phyloP scores from a whole-genome alignment of 192 early-diverging fungal species.

The Mortierella antarctica region DNA sequence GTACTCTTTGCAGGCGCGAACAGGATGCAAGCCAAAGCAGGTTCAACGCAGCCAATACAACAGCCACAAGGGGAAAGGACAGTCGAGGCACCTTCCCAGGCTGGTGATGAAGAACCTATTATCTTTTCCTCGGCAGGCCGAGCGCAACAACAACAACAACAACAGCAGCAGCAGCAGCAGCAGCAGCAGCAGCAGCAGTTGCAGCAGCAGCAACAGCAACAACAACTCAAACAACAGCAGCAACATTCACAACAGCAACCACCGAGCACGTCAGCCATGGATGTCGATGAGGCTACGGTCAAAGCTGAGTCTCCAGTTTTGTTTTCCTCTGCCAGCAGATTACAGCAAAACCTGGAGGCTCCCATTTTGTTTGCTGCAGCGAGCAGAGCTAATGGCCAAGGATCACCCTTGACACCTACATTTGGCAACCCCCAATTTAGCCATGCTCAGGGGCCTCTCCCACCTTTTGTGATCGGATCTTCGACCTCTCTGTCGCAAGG shows the following conservation, averaged over 20 bases:
- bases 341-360: constrained; percentile 14
- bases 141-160: constrained; percentile 16
- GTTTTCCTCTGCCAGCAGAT: constrained; percentile 25
- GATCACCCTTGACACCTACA: constrained; percentile 1
- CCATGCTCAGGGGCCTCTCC: neutral
- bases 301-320: constrained; percentile 23
- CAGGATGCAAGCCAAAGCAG: constrained; percentile 12
- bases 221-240: constrained; percentile 8
- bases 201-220: neutral
- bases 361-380: constrained; percentile 43
- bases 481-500: neutral
- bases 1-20: constrained; percentile 30
- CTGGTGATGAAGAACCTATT: constrained; percentile 23
- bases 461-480: neutral
- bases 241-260: neutral
- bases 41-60: neutral
- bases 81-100: neutral
- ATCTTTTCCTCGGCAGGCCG: constrained; percentile 33
- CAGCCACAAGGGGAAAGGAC: neutral
- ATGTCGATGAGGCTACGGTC: neutral
- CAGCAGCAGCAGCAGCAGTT: neutral
- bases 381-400: constrained; percentile 8
- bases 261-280: neutral
- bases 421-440: neutral
- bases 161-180: constrained; percentile 23